A percentile compares a stretch with the other conserved stretches of the same genome.
Evolutionary conservation across 75 land plant species (phyloP).

Genomic region (Gnetum montanum): DNA sequence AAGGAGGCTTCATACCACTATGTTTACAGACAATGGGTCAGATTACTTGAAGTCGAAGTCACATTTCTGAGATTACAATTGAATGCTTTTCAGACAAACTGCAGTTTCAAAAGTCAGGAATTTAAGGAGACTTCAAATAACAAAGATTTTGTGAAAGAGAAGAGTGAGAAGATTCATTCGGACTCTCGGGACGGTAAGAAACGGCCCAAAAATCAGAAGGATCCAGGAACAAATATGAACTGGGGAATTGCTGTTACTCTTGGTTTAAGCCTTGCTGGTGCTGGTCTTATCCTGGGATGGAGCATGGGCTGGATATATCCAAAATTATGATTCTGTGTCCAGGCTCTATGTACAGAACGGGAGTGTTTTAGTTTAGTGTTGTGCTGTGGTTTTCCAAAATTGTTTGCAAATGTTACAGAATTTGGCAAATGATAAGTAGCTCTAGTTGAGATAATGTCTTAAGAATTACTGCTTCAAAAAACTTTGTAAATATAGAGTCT

Average conservation of each 20-base stretch:
- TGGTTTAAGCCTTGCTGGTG: slow-evolving; percentile 36
- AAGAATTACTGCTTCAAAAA: too few species aligned
- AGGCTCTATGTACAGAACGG: too few species aligned
- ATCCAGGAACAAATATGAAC: neutral
- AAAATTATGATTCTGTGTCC: slow-evolving; percentile 1
- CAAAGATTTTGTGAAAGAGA: slow-evolving; percentile 9
- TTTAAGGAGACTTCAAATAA: slow-evolving; percentile 8
- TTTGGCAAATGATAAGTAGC: too few species aligned
- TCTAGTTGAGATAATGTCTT: too few species aligned
- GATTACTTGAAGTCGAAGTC: slow-evolving; percentile 48
- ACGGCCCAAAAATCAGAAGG: neutral
- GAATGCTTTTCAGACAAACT: slow-evolving; percentile 11
- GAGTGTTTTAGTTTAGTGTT: too few species aligned
- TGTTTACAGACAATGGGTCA: slow-evolving; percentile 57
- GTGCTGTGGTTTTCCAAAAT: too few species aligned
- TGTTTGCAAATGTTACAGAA: too few species aligned
- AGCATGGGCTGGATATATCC: slow-evolving; percentile 36
- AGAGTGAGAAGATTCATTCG: neutral
- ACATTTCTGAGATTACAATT: slow-evolving; percentile 21
- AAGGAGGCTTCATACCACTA: slow-evolving; percentile 37
- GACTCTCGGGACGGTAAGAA: neutral
- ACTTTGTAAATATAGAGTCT: too few species aligned
- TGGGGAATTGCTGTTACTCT: slow-evolving; percentile 30
- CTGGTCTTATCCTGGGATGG: slow-evolving; percentile 32
- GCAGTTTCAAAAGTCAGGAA: neutral